Evolutionary conservation across 805 yeast species (phyloP).

Genomic region (Candida methanosorbosa): DNA sequence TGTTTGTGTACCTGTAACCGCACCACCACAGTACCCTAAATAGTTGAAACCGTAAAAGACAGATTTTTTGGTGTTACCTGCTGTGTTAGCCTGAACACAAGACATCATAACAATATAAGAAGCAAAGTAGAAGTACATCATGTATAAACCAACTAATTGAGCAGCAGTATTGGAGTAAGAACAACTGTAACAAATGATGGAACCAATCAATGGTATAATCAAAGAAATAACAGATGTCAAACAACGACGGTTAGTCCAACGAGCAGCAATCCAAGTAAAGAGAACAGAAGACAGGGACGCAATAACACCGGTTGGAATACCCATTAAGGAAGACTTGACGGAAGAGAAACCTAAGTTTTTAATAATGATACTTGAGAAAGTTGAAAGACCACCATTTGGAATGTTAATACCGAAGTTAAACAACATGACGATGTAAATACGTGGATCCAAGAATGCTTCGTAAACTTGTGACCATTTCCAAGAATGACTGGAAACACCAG

Average conservation of each 20-base stretch:
- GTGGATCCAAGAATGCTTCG: constrained; percentile 19
- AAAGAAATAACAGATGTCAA: constrained; percentile 16
- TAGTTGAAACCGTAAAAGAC: constrained; percentile 27
- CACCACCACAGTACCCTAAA: constrained; percentile 29
- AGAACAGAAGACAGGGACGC: constrained; percentile 21
- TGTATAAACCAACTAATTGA: constrained; percentile 8
- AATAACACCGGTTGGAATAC: constrained; percentile 24
- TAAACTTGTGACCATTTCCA: constrained; percentile 19
- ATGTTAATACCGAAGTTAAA: constrained; percentile 21
- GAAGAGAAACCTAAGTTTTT: constrained; percentile 3
- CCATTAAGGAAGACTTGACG: constrained; percentile 6
- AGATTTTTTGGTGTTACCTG: constrained; percentile 37
- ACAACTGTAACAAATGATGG: constrained; percentile 14
- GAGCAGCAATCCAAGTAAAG: constrained; percentile 25
- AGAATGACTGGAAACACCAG: constrained; percentile 17
- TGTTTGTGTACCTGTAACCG: constrained; percentile 40
- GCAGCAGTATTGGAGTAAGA: constrained; percentile 18
- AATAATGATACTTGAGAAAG: constrained; percentile 20
- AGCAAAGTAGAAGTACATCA: constrained; percentile 25
- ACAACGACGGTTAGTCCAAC: constrained; percentile 20
- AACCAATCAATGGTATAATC: constrained; percentile 19
- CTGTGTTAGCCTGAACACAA: constrained; percentile 31
- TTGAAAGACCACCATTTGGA: constrained; percentile 24
- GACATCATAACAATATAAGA: constrained; percentile 24
- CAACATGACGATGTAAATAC: constrained; percentile 13